Conservation (phyloP, 2,329 filamentous ascomycete species). For the Apiospora malaysiana region DNA sequence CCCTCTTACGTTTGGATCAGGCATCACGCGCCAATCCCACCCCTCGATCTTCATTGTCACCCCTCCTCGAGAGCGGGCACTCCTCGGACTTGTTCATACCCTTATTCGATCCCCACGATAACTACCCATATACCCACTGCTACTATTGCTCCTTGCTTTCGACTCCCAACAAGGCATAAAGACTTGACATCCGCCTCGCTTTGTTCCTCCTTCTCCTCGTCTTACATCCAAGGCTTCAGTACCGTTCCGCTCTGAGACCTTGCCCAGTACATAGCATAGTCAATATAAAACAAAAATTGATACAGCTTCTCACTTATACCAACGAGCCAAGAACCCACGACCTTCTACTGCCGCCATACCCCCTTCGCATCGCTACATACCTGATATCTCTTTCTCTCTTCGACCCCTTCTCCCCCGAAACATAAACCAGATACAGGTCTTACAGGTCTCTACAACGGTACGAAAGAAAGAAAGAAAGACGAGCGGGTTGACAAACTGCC, state of each 20-base stretch:
- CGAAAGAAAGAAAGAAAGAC: neutral
- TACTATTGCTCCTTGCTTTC: slow-evolving; percentile 1
- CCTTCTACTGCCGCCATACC: slow-evolving; percentile 25
- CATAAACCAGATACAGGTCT: slow-evolving; percentile 17
- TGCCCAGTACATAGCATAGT: slow-evolving; percentile 55
- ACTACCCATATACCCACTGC: slow-evolving; percentile 12
- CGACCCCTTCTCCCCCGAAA: neutral
- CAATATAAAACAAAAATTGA: slow-evolving; percentile 52
- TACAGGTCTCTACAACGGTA: slow-evolving; percentile 12
- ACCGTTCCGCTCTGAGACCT: slow-evolving; percentile 25
- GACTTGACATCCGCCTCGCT: slow-evolving; percentile 11
- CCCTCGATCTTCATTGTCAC: slow-evolving; percentile 16
- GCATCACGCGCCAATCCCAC: slow-evolving; percentile 11
- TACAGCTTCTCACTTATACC: slow-evolving; percentile 32
- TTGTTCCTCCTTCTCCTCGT: slow-evolving; percentile 32
- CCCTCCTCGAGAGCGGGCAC: slow-evolving; percentile 18
- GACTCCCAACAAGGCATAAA: slow-evolving; percentile 13
- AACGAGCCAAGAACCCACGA: slow-evolving; percentile 21
- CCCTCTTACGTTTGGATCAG: slow-evolving; percentile 6
- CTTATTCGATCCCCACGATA: slow-evolving; percentile 16
- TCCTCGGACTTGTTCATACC: slow-evolving; percentile 9
- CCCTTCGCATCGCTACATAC: slow-evolving; percentile 1
- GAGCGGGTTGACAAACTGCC: neutral
- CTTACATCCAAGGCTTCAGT: slow-evolving; percentile 19
- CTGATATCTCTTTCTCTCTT: slow-evolving; percentile 25